Conservation (phyloP, 495 filamentous ascomycete genomes). For the Neurospora sp. region DNA sequence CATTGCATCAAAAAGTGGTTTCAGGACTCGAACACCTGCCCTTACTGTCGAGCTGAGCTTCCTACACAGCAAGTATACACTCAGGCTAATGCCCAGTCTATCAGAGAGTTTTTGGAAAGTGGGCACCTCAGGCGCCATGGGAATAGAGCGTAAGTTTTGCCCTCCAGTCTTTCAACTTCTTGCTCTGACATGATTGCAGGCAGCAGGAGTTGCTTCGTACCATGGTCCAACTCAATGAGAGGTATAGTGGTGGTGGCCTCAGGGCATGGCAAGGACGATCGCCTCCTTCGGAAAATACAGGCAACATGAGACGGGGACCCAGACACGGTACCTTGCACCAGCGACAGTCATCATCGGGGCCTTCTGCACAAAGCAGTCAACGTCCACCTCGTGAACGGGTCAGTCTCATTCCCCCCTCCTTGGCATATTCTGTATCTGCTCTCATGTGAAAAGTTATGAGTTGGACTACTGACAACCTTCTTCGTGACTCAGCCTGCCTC, state of each 20-base stretch:
- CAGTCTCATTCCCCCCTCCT: not conserved
- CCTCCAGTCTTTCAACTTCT: not conserved
- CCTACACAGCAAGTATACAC: conserved; percentile 32
- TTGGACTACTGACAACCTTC: not conserved
- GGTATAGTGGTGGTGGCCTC: not conserved
- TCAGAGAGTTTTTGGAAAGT: conserved; percentile 12
- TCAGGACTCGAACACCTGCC: conserved; percentile 47
- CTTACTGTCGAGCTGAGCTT: conserved; percentile 47
- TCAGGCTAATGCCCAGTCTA: conserved; percentile 2
- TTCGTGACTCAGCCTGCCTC: not conserved
- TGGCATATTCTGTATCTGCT: not conserved
- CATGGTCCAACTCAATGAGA: conserved; percentile 4
- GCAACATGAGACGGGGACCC: conserved; percentile 26
- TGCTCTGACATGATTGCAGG: not conserved
- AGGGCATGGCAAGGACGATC: conserved; percentile 19
- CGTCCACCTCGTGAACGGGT: not conserved
- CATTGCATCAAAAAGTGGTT: conserved; percentile 54
- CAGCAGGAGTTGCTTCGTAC: conserved; percentile 2
- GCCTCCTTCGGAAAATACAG: conserved; percentile 25
- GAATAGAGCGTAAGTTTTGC: not conserved
- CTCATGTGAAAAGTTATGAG: not conserved
- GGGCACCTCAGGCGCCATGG: not conserved
- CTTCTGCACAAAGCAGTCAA: not conserved
- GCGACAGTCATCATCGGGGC: conserved; percentile 5
- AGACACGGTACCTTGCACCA: conserved; percentile 22